phyloP scores from a whole-genome alignment of 2,329 filamentous ascomycete species.

The Phaeosphaeria sp. region DNA sequence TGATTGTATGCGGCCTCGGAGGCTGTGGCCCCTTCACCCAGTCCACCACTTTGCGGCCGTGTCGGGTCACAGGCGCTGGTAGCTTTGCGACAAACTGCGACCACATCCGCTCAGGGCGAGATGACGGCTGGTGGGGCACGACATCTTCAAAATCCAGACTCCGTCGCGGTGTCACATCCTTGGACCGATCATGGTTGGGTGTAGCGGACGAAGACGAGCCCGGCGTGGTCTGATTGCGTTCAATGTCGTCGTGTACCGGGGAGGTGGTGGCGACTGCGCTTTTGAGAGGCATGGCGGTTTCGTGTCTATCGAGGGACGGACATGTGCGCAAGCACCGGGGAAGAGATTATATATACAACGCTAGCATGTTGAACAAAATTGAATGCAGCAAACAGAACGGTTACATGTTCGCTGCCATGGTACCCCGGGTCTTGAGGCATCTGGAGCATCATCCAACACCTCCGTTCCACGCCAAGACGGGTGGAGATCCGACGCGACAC shows the following conservation, averaged over 20 bases:
- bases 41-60: constrained; percentile 33
- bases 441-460: constrained; percentile 4
- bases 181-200: constrained; percentile 3
- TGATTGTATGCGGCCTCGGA: constrained; percentile 51
- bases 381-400: not conserved
- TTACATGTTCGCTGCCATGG: not conserved
- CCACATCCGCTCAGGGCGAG: constrained; percentile 13
- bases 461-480: constrained; percentile 10
- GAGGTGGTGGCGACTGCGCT: constrained; percentile 2
- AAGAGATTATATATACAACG: not conserved
- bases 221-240: constrained; percentile 5
- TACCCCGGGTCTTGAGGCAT: not conserved
- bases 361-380: constrained; percentile 6
- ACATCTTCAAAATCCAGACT: constrained; percentile 10
- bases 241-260: constrained; percentile 8
- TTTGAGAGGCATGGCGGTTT: constrained; percentile 10
- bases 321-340: not conserved
- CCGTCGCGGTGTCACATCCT: constrained; percentile 5
- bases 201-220: constrained; percentile 1
- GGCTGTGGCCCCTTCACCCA: constrained; percentile 57
- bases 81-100: constrained; percentile 15
- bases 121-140: constrained; percentile 3
- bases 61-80: constrained; percentile 24
- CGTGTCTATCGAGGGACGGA: not conserved
- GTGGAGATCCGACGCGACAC: not conserved